A percentile compares a stretch with the other conserved stretches of the same genome.
phyloP scores from a whole-genome alignment of 2,329 filamentous ascomycete species.

The Microdochium nivale region DNA sequence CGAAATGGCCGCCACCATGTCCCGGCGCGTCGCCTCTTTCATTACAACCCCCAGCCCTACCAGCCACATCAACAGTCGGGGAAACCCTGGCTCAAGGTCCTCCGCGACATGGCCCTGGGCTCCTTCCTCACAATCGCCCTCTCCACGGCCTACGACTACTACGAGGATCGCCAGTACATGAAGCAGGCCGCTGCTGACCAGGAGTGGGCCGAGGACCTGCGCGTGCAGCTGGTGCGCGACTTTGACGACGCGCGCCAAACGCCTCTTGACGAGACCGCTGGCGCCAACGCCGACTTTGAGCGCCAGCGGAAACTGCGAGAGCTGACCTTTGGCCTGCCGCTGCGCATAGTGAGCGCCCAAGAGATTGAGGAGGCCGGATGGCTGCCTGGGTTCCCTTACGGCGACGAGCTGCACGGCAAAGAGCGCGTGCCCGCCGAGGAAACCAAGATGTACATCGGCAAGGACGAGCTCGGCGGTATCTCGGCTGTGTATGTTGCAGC shows the following conservation, averaged over 20 bases:
- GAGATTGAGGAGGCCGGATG: slow-evolving; percentile 5
- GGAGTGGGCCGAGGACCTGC: neutral
- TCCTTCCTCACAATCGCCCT: slow-evolving; percentile 3
- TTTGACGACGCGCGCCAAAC: slow-evolving; percentile 5
- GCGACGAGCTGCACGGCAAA: slow-evolving; percentile 5
- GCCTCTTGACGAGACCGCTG: slow-evolving; percentile 3
- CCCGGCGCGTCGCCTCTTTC: slow-evolving; percentile 1
- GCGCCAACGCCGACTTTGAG: neutral
- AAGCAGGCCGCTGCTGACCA: slow-evolving; percentile 1
- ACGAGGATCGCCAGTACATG: slow-evolving; percentile 1
- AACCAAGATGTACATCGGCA: slow-evolving; percentile 7
- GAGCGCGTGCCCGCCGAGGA: slow-evolving; percentile 9
- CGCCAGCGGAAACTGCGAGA: slow-evolving; percentile 3
- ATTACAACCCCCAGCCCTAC: slow-evolving; percentile 3
- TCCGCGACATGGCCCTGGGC: slow-evolving; percentile 8
- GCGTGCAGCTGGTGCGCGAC: neutral
- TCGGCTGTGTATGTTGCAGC: slow-evolving; percentile 2
- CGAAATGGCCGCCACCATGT: neutral
- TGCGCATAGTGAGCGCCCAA: neutral
- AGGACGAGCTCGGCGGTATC: slow-evolving; percentile 1
- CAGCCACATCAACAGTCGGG: slow-evolving; percentile 2
- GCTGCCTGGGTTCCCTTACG: slow-evolving; percentile 6
- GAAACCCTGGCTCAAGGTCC: slow-evolving; percentile 2
- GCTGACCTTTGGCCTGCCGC: slow-evolving; percentile 1
- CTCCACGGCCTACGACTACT: slow-evolving; percentile 1